Base-by-base conservation (phyloP, 371 early-diverging fungal genomes). In the Basidiobolus meristosporus region DNA sequence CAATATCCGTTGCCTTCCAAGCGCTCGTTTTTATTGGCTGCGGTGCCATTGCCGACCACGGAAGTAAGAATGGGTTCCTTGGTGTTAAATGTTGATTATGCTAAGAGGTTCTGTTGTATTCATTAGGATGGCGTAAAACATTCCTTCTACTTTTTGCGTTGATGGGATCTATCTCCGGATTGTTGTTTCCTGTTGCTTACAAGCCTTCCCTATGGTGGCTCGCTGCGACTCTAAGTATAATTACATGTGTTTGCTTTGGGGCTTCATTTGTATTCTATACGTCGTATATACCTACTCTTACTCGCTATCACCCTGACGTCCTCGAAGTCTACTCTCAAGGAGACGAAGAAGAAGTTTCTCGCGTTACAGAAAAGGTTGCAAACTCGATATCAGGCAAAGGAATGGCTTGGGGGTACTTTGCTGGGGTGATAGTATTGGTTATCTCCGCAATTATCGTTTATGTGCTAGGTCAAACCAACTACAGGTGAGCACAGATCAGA, bases 31-130 rank as follows among this genome's bases (percentile, higher is more conserved):
- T 71, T 45, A 64, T 73, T 41, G 52, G 57, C 19, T 48, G 72
- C 29, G 69, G 73, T 6, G 63, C 70, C 0, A 38, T 71, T 10
- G 74, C 74, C 15, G 77, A 77, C 45, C 68, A 72, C 41, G 65
- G 66, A 37, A 48, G 55, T 51, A 48, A 40, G 55, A 46, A 9
- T 9, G 6, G 31, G 21, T 31, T 22, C 12, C n/a, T 34, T 23
- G 9, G 16, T 19, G 11, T 17, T 30, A 18, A 4, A 16, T 17
- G 18, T 33, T 32, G 31, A 7, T 5, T 28, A 35, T 21, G 20
- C 31, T 20, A 9, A 9, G 21, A 23, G 18, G n/a, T 20, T n/a
- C 37, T 33, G 11, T 11, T 42, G 26, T 17, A 33, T 17, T 15
- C 22, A 18, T 43, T 47, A 57, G 57, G 42, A 14, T 59, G 53